Evolutionary conservation across 306 rosid genomes (phyloP), one percentile per base, ranked within the genome.

Genomic region (Casuarina equisetifolia): DNA sequence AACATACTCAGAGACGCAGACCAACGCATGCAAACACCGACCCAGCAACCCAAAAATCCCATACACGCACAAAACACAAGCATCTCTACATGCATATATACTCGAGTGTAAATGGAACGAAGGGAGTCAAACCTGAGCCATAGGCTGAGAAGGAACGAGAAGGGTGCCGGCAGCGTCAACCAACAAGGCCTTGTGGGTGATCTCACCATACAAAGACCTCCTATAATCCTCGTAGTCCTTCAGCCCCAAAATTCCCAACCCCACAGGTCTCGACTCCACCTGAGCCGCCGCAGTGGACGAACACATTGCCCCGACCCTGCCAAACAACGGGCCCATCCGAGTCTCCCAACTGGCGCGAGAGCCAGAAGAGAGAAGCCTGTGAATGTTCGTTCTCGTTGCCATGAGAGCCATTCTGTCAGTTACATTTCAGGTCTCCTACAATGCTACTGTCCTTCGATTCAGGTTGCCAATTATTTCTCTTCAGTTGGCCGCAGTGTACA

Each of bases 91-190:
- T 25, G 32, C 32, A 25, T 25, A 25, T 25, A 25, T 25, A 25
- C 32, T 25, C 32, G 32, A 25, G 32, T 67, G 35, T 36, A 58
- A 15, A 51, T 46, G 25, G 53, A 52, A 19, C 35, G 50, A 64
- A 15, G 15, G 20, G 64, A 66, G 63, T 71, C 35, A 43, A 6
- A 94, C 98, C 97, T 92, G 90, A 44, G 98, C 97, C 92, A 88
- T 95, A 70, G 98, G 98, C 80, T 95, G 98, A 81, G 98, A 95
- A 55, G 98, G 98, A 74, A 95, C 73, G 69, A 95, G 83, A 78
- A 95, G 97, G 4, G 98, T 95, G 44, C 98, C 98, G 58, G 93
- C 97, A 9, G 97, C 97, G 77, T 95, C 98, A 81, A 95, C 98
- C 12, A 95, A 84, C 76, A 95, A 76, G 32, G 98, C 98, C 80